Base-by-base conservation (phyloP, 1,139 yeast genomes). In the Debaryomyces robertsiae region DNA sequence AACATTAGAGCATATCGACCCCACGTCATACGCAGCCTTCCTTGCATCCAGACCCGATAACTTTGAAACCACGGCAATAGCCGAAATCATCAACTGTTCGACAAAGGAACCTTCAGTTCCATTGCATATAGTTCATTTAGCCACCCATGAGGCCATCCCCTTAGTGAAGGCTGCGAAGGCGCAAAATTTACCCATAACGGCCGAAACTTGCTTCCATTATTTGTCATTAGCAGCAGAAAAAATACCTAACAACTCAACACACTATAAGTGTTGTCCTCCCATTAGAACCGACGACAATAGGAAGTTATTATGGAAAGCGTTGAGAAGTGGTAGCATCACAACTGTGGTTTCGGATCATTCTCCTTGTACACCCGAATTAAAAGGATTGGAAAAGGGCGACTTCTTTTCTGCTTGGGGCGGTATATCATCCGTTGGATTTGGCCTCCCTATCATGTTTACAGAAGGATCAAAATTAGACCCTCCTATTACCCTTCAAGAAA, bases 341-440 rank as follows among this genome's bases (percentile, higher is more conserved):
- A 82, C 96, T 1, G 94, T 90, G 9, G 97, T 91, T 2, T 85
- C 95, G 10, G 98, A 91, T 58, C 98, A 91, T 65, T 88, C 96
- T 2, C 98, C 97, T 5, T 91, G 98, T 64, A 88, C 96, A 0
- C 96, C 97, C 0, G 89, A 88, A 47, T 69, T 91, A 53, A 91
- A 90, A 60, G 84, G 85, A 17, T 69, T 90, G 42, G 85, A 82
- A 22, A 75, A 79, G 43, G 97, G 97, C 36, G 95, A 91, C 58
- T 91, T 90, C 60, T 81, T 89, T 60, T 78, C 81, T 35, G 96
- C 97, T 2, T 91, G 97, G 98, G 98, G 97, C 36, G 98, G 97
- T n/a, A 89, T 91, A 38, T 77, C 95, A 2, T 86, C 96, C 1
- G 94, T 91, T 19, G 98, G 98, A 0, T 79, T 90, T 39, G 97